Evolutionary conservation across 345 rosid genomes (phyloP).

Genomic region (Pistacia vera): DNA sequence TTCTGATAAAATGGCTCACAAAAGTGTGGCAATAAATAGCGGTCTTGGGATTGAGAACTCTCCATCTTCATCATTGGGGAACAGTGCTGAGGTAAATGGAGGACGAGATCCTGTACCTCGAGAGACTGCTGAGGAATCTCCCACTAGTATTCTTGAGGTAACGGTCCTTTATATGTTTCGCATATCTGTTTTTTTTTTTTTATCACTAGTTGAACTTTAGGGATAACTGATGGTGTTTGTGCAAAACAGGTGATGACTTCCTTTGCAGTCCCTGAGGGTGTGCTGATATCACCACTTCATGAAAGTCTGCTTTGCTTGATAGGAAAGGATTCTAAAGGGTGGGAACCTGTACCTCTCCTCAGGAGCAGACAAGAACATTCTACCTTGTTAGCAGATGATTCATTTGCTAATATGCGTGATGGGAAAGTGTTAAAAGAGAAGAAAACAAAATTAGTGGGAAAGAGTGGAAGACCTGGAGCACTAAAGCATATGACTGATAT

Average conservation of each 20-base stretch:
- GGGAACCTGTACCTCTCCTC: slow-evolving; percentile 23
- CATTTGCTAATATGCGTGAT: slow-evolving; percentile 28
- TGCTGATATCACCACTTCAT: slow-evolving; percentile 70
- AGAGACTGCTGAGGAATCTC: slow-evolving; percentile 43
- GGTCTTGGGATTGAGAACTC: slow-evolving; percentile 65
- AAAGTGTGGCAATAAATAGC: slow-evolving; percentile 49
- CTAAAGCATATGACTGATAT: slow-evolving; percentile 16
- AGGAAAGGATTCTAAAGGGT: slow-evolving; percentile 32
- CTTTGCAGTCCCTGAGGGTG: slow-evolving; percentile 45
- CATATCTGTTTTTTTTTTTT: neutral
- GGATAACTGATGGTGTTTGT: slow-evolving; percentile 24
- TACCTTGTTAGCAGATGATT: slow-evolving; percentile 28
- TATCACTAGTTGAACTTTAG: slow-evolving; percentile 22
- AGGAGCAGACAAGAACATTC: slow-evolving; percentile 32
- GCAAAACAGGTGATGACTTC: slow-evolving; percentile 71
- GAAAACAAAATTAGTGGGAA: slow-evolving; percentile 36
- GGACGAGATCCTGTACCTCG: slow-evolving; percentile 28
- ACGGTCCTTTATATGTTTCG: slow-evolving; percentile 25
- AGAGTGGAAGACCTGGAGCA: slow-evolving; percentile 24
- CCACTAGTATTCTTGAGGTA: slow-evolving; percentile 69
- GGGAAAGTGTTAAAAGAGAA: slow-evolving; percentile 34
- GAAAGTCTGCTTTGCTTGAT: slow-evolving; percentile 47
- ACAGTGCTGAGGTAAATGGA: slow-evolving; percentile 48
- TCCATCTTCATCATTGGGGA: slow-evolving; percentile 52
- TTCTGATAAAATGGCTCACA: slow-evolving; percentile 41